Evolutionary conservation across 768 basidiomycete genomes (phyloP).

Genomic region (Collybiopsis luxurians): DNA sequence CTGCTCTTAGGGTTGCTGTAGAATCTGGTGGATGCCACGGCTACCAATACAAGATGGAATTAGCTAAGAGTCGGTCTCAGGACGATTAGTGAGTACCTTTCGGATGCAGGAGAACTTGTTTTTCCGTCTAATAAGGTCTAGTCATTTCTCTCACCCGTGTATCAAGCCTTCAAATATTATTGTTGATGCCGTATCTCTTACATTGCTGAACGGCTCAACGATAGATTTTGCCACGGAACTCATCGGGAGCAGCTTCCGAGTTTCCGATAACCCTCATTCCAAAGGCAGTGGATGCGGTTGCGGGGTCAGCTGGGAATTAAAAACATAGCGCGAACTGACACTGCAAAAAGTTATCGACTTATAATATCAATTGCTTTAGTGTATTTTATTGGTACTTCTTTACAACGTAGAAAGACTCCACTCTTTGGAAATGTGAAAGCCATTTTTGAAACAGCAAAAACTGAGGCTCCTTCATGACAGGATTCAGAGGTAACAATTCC

Average conservation of each 20-base stretch:
- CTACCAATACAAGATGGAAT: constrained; percentile 92
- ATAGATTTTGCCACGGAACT: constrained; percentile 92
- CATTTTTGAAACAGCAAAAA: neutral
- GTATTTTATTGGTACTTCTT: neutral
- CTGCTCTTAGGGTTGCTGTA: constrained; percentile 79
- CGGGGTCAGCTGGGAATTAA: constrained; percentile 93
- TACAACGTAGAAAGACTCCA: neutral
- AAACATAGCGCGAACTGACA: constrained; percentile 29
- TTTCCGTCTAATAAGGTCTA: constrained; percentile 21
- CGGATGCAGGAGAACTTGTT: neutral
- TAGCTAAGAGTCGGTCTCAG: constrained; percentile 55
- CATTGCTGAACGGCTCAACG: constrained; percentile 82
- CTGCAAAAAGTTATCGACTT: neutral
- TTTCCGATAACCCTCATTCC: constrained; percentile 86
- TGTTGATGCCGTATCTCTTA: constrained; percentile 83
- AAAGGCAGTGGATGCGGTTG: constrained; percentile 92
- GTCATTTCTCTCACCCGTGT: constrained; percentile 70
- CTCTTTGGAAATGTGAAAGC: too few species aligned
- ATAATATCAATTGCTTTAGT: neutral
- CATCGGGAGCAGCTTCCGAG: constrained; percentile 87
- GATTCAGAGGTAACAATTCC: constrained; percentile 24
- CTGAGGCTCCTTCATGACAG: constrained; percentile 13
- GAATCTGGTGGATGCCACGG: constrained; percentile 97
- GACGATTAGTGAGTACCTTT: constrained; percentile 80
- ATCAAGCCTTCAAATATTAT: constrained; percentile 74